Base-by-base conservation (phyloP, 2,329 filamentous ascomycete species). In the Diplocarpon mali region DNA sequence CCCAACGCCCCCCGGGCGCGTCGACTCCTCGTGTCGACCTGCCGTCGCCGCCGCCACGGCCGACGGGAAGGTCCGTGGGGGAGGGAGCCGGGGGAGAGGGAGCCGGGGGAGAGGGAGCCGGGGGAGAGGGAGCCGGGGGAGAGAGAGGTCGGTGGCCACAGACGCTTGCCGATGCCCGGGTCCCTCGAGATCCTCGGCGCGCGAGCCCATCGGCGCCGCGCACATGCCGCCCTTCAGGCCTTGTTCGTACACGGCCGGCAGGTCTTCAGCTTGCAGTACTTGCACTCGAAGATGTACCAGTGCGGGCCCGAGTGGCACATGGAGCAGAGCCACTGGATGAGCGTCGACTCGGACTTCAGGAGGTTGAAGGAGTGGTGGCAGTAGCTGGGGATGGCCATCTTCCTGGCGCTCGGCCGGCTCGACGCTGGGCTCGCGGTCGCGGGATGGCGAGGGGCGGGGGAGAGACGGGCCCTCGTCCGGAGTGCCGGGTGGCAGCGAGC, bases 271-370 rank as follows among this genome's bases (percentile, higher is more conserved):
- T 78, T 78, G 72, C 80, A 84, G 60, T 80, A 80, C 49, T 71
- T 68, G 65, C 80, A 84, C 62, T 83, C 76, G 52, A 74, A 83
- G 57, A 84, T 83, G 63, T 72, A 73, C 75, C 77, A 82, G 62
- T 78, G 73, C 41, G 78, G 78, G 1, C 78, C 78, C 2, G 72
- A 74, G 49, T 76, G 72, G 60, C 79, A 83, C 56, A 79, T 64
- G 47, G 73, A 70, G 67, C 80, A 84, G 40, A 69, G 69, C 78
- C 78, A 84, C 60, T 79, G 72, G 45, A 84, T 70, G 43, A 83
- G 61, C 10, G 71, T 79, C 58, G 67, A 80, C 56, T 82, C 76
- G 27, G 76, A 78, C 64, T 83, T 83, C 64, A 83, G 72, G 62
- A 82, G 69, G 57, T 69, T 70, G 64, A 82, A 83, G 10, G 69